Base-by-base conservation (phyloP, 2,329 filamentous ascomycete genomes). In the Aspergillus sp. region DNA sequence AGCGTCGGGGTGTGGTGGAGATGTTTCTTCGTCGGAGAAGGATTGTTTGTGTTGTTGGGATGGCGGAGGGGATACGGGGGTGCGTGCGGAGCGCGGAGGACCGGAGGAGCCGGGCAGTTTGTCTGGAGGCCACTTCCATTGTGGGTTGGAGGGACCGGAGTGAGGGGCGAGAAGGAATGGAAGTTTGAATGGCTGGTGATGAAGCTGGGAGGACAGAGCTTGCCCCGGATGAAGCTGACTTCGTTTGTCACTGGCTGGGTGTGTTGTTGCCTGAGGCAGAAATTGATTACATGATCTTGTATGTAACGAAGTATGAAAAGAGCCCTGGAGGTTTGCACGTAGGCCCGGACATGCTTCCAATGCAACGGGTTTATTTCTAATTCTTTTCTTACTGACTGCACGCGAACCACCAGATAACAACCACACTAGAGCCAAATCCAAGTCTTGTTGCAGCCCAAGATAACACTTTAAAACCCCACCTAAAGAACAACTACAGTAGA, bases 61-160 rank as follows among this genome's bases (percentile, higher is more conserved):
- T 57, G 55, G 52, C 49, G 56, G 64, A 54, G 61, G 57, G 53
- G 52, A 64, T 58, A 53, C 68, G 62, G 47, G 63, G 63, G 55
- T 52, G 58, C 31, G 56, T 66, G 46, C 65, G 69, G 33, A 61
- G 59, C 50, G 66, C 53, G 40, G 63, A 59, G 55, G 66, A 65
- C 61, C 66, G 67, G 50, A 76, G 63, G 37, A 75, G 68, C 63
- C 70, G 69, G 57, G 67, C 65, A 14, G 70, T 65, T 62, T 73
- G 72, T 60, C 70, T 70, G 60, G 71, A 71, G 60, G 69, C 66
- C 56, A 70, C 67, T 65, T 76, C 73, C 75, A 77, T 77, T 23
- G 49, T 72, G 62, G 43, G 15, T 11, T 24, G 24, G 58, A 43
- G 35, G 14, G n/a, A 45, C 40, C 27, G 9, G 33, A 15, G 19